phyloP scores from a whole-genome alignment of 352 stramenopile genomes.

The Pythium oligandrum region DNA sequence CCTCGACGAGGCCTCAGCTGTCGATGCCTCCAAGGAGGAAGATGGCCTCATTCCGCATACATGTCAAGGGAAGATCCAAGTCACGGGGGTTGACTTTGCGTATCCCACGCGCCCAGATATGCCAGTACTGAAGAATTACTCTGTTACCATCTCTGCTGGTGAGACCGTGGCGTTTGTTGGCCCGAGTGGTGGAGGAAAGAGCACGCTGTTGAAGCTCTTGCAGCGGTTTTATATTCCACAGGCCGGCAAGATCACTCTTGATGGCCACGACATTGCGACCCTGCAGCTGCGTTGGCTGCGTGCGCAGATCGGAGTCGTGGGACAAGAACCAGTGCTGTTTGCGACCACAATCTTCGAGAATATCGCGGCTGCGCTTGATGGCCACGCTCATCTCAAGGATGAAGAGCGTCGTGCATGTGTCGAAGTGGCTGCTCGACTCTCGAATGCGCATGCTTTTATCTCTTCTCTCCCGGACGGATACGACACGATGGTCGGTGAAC shows the following conservation, averaged over 20 bases:
- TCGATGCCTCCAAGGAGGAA: conserved; percentile 6
- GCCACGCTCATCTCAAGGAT: conserved; percentile 1
- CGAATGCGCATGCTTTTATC: conserved; percentile 15
- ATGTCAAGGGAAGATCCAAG: conserved; percentile 9
- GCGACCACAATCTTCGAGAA: conserved; percentile 77
- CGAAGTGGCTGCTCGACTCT: conserved; percentile 4
- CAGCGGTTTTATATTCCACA: conserved; percentile 82
- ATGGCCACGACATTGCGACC: conserved; percentile 50
- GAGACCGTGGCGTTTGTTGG: conserved; percentile 21
- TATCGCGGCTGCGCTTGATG: conserved; percentile 43
- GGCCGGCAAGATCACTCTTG: conserved; percentile 54
- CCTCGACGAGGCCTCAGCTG: conserved; percentile 10
- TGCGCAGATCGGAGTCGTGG: conserved; percentile 40
- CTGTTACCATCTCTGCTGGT: conserved; percentile 12
- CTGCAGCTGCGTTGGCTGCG: conserved; percentile 61
- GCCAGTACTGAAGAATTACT: conserved; percentile 13
- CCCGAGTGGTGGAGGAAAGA: conserved; percentile 17
- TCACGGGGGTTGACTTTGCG: conserved; percentile 16
- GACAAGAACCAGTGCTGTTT: conserved; percentile 82
- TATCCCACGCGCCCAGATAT: conserved; percentile 16
- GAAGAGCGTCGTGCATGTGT: not conserved
- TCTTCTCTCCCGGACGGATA: conserved; percentile 26
- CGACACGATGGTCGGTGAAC: conserved; percentile 52
- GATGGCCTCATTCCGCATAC: conserved; percentile 5
- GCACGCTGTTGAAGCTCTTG: conserved; percentile 47